phyloP scores from a whole-genome alignment of 331 rosid species.

The Pyrus hybrid region DNA sequence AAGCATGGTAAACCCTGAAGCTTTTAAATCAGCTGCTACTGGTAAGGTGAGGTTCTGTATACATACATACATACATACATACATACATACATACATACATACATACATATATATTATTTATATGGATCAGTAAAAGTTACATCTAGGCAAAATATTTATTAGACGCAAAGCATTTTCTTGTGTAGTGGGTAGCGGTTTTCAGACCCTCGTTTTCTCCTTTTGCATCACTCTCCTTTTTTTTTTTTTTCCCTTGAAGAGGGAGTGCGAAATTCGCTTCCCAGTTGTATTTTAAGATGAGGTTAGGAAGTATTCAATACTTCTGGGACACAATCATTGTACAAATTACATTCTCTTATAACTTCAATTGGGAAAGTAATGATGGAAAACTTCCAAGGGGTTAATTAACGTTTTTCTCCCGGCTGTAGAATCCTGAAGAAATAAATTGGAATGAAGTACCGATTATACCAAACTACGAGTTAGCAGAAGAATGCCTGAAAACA shows the following conservation, averaged over 20 bases:
- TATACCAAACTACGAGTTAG: slow-evolving; percentile 9
- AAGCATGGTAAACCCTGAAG: slow-evolving; percentile 9
- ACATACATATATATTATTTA: too few relatives aligned
- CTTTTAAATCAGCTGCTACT: neutral
- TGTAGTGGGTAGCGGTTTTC: too few relatives aligned
- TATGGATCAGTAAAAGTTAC: neutral
- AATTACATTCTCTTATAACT: neutral
- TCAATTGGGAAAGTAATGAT: too few relatives aligned
- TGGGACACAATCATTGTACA: neutral
- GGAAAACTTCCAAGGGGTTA: neutral
- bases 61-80: too few relatives aligned
- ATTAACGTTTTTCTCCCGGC: neutral
- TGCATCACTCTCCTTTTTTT: too few relatives aligned
- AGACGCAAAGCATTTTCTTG: too few relatives aligned
- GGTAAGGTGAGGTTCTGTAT: slow-evolving; percentile 13
- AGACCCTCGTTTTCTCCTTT: too few relatives aligned
- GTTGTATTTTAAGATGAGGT: neutral
- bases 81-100: too few relatives aligned
- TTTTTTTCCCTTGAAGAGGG: too few relatives aligned
- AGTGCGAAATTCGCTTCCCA: too few relatives aligned
- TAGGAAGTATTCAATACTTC: neutral
- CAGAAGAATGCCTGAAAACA: slow-evolving; percentile 28
- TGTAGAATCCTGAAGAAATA: slow-evolving; percentile 6
- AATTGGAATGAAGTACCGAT: slow-evolving; percentile 26
- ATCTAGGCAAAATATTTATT: too few relatives aligned